Base-by-base conservation (phyloP, 805 yeast genomes). In the Cephaloascus fragrans region DNA sequence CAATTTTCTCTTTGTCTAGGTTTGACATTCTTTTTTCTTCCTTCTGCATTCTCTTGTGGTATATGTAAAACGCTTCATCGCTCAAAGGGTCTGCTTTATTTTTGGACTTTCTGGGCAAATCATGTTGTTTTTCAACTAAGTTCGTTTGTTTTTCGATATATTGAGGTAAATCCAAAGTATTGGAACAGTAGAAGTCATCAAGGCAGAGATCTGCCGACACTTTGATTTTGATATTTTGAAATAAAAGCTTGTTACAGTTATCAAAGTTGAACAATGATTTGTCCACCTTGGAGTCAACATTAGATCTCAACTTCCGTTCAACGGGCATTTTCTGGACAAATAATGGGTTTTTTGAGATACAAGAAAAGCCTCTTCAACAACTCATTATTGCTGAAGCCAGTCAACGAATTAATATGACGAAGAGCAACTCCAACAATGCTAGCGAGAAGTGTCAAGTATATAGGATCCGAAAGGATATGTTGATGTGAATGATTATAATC, bases 11-110 rank as follows among this genome's bases (percentile, higher is more conserved):
- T 19, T 73, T 61, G 46, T 83, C 89, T 2, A 70, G 60, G 28
- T 63, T 64, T 20, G 66, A 59, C 73, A 80, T 77, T 35, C 74
- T 66, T 42, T 69, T 70, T 54, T 84, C 95, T 38, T 78, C 80
- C 40, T 73, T 73, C 44, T 71, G 74, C 77, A 81, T 74, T 32
- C 72, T 65, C 33, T 67, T 67, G 56, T 83, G 89, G 47, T 68
- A 73, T 12, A 60, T 44, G 23, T 54, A 48, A 51, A 62, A 78
- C 12, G 61, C 16, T 0, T 52, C 46, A 51, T 77, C 82, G 1
- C 55, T 47, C 36, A 83, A 57, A 3, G 77, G 75, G 41, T 64
- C 71, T 4, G 32, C 47, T 2, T 40, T 32, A 28, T 34, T 41
- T 18, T 52, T 49, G 17, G 53, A 41, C 26, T 50, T 44, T 26